These are phyloP conservation scores for Russula abietina DNA, from an alignment of 768 basidiomycete species.

Conservation along the genomic window DNA sequence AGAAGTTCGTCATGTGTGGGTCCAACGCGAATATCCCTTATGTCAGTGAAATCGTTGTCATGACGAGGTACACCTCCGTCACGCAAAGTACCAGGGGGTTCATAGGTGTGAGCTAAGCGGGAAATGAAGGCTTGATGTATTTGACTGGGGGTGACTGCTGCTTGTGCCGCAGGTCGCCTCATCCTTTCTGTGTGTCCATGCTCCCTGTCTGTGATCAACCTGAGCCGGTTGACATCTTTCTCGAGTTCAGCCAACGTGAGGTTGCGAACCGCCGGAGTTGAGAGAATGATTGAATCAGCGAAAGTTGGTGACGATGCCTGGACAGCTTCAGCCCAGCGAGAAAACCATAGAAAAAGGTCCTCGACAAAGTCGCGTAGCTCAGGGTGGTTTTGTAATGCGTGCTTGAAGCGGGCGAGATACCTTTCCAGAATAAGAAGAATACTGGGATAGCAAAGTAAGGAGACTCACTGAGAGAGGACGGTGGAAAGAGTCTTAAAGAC, in stretches of 20 bases:
- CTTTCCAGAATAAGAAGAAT: conserved; percentile 30
- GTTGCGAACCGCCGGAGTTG: conserved; percentile 32
- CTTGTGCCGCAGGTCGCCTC: conserved; percentile 1
- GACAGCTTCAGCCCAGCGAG: conserved; percentile 43
- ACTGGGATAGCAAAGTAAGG: not conserved
- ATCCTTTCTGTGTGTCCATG: conserved; percentile 32
- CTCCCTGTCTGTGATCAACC: conserved; percentile 48
- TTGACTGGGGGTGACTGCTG: conserved; percentile 21
- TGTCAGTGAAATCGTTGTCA: conserved; percentile 58
- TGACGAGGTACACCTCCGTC: conserved; percentile 48
- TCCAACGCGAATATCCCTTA: conserved; percentile 53
- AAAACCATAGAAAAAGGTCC: conserved; percentile 42
- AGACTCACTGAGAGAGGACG: conserved; percentile 24
- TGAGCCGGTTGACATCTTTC: conserved; percentile 32
- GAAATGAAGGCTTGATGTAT: conserved; percentile 35
- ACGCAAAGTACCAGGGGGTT: conserved; percentile 50
- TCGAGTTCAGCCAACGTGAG: conserved; percentile 36
- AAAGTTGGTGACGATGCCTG: conserved; percentile 36
- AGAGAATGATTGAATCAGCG: conserved; percentile 37
- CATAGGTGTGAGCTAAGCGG: conserved; percentile 40
- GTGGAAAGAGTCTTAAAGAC: conserved; percentile 32
- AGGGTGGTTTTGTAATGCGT: conserved; percentile 43
- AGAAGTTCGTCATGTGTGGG: conserved; percentile 66
- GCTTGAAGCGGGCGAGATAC: conserved; percentile 54
- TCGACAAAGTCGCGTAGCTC: conserved; percentile 38